Base-by-base conservation (phyloP, 768 basidiomycete genomes). In the Favolaschia claudopus region DNA sequence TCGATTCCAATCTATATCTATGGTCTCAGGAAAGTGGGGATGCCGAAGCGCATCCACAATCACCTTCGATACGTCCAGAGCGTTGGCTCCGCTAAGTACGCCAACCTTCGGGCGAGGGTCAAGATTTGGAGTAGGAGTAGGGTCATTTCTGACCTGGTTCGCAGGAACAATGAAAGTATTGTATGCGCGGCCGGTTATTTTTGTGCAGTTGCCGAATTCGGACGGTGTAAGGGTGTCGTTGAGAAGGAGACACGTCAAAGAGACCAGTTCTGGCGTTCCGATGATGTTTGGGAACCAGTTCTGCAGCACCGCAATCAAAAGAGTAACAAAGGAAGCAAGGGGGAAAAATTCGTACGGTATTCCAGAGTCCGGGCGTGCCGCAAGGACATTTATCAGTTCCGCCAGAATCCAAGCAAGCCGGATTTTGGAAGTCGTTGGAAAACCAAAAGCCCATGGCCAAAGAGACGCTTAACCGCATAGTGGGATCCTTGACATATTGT, bases 261-360 rank as follows among this genome's bases (percentile, higher is more conserved):
- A 79, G 33, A 84, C 83, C 17, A 86, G 72, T 37, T 76, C 77
- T 0, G 89, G 88, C 13, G 88, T 84, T 17, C 84, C 77, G 42
- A 91, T 89, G 31, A 86, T 77, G 82, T 87, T 87, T 5, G 81
- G 80, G 63, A 80, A 85, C 88, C 87, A 89, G 66, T 88, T 89
- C 88, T 89, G 85, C 86, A 88, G 13, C 42, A 32, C 17, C 10
- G 40, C 20, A 72, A 43, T 9, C 66, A 24, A 42, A 42, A 38
- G 32, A 12, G 20, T 58, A n/a, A 27, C 12, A 19, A 12, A 36
- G 34, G 17, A 29, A n/a, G 4, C 4, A 24, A 27, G 6, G 12
- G 44, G 24, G 42, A 43, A 24, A 29, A 32, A 31, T 22, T 27
- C n/a, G 49, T 40, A 34, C 65, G 65, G 39, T 67, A 74, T 78